Evolutionary conservation across 225 moss, liverwort and hornwort genomes (phyloP).

Genomic region (Anthoceros angustus): DNA sequence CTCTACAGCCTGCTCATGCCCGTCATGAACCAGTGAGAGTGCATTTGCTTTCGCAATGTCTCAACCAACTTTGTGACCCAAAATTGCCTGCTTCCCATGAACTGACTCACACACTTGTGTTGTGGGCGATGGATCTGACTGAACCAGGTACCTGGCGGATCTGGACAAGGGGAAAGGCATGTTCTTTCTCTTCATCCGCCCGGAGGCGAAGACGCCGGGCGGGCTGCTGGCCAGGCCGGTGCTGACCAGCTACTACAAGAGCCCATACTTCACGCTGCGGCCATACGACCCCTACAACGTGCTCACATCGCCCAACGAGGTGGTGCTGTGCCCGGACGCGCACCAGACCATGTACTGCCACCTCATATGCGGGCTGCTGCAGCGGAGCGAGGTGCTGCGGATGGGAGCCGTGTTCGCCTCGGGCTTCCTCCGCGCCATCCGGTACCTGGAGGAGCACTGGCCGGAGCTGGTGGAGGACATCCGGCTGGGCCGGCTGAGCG

Average conservation of each 20-base stretch:
- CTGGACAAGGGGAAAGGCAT: constrained; percentile 5
- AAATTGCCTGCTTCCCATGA: too few species aligned
- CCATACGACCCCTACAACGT: constrained; percentile 5
- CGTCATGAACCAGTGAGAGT: constrained; percentile 2
- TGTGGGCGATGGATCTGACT: too few species aligned
- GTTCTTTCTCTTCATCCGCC: constrained; percentile 3
- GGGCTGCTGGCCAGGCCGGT: not conserved
- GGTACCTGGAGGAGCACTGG: constrained; percentile 1
- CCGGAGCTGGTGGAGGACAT: not conserved
- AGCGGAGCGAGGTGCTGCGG: not conserved
- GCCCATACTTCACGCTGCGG: not conserved
- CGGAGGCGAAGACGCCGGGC: constrained; percentile 1
- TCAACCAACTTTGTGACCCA: too few species aligned
- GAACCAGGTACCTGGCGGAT: not conserved
- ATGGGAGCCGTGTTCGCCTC: constrained; percentile 1
- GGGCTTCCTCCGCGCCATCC: constrained; percentile 2
- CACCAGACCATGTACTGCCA: constrained; percentile 6
- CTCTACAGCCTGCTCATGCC: constrained; percentile 5
- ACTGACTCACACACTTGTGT: too few species aligned
- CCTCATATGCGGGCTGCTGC: constrained; percentile 3
- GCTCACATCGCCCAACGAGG: constrained; percentile 5
- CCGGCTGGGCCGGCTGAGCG: not conserved
- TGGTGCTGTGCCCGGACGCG: constrained; percentile 4
- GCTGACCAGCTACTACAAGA: constrained; percentile 1
- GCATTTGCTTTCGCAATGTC: too few species aligned